phyloP scores from a whole-genome alignment of 768 basidiomycete genomes.

The Psilocybe subaeruginosa region DNA sequence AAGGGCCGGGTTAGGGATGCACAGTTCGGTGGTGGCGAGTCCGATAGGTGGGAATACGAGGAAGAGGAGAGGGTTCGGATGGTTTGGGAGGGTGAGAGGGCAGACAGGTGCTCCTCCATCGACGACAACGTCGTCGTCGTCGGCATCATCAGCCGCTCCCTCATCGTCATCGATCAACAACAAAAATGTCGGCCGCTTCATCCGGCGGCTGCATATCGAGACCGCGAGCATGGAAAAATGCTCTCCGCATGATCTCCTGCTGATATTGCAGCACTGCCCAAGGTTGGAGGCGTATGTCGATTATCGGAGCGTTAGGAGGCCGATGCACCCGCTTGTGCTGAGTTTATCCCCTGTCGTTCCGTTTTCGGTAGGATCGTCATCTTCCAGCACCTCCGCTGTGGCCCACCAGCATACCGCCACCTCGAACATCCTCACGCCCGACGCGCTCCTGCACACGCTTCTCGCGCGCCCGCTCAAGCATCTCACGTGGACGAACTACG shows the following conservation, averaged over 20 bases:
- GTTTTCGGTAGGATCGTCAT: slow-evolving; percentile 15
- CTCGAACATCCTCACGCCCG: slow-evolving; percentile 19
- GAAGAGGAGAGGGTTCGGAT: too few species aligned
- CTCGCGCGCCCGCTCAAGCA: slow-evolving; percentile 52
- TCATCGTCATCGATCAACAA: too few species aligned
- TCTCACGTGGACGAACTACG: slow-evolving; percentile 76
- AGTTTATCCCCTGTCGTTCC: slow-evolving; percentile 20
- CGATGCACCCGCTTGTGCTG: slow-evolving; percentile 22
- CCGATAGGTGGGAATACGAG: too few species aligned
- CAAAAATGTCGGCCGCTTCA: too few species aligned
- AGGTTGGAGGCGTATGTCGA: slow-evolving; percentile 64
- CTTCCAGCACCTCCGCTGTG: too few species aligned
- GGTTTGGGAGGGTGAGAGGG: too few species aligned
- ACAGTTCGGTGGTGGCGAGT: too few species aligned
- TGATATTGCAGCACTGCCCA: slow-evolving; percentile 68
- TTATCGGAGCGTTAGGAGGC: slow-evolving; percentile 62
- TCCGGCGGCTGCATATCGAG: slow-evolving; percentile 59
- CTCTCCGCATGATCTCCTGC: slow-evolving; percentile 65
- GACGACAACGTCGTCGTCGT: too few species aligned
- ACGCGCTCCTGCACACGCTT: slow-evolving; percentile 61
- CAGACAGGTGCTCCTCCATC: too few species aligned
- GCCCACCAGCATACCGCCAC: not conserved
- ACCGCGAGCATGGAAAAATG: slow-evolving; percentile 68
- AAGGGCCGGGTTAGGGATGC: too few species aligned
- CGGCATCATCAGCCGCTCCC: too few species aligned